These are phyloP conservation scores for Solanum sitiens DNA, from an alignment of 257 asterid species.

Conservation along the genomic window DNA sequence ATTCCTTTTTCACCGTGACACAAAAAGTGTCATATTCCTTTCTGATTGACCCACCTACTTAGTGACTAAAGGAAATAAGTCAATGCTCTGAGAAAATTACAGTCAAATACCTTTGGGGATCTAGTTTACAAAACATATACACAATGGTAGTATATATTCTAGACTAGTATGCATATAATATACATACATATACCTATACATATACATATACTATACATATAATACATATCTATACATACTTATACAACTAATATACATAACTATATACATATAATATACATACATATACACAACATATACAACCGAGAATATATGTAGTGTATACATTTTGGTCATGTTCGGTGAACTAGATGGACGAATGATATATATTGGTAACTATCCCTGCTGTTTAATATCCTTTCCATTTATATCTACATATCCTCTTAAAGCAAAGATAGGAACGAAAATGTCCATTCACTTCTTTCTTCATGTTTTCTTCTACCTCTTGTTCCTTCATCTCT, in stretches of 20 bases:
- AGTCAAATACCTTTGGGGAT: not conserved
- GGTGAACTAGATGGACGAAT: not conserved
- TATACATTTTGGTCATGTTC: not conserved
- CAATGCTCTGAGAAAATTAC: not conserved
- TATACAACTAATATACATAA: not conserved
- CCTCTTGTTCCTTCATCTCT: not conserved
- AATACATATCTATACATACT: not conserved
- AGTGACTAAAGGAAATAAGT: not conserved
- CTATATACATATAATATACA: not conserved
- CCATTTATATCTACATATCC: not conserved
- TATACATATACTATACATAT: not conserved
- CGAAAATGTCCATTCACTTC: not conserved
- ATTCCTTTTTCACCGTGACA: not conserved
- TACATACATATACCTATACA: not conserved
- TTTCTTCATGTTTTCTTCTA: not conserved
- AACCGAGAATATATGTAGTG: not conserved
- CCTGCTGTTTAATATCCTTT: not conserved
- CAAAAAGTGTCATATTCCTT: not conserved
- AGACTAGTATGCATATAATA: not conserved
- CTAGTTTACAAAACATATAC: not conserved
- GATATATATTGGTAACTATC: not conserved
- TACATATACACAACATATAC: not conserved
- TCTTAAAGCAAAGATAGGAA: not conserved
- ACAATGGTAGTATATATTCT: not conserved
- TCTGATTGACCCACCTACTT: not conserved